Evolutionary conservation across 129 eudicot genomes (phyloP), one percentile per base, ranked within the genome.

Genomic region (Escallonia rubra): DNA sequence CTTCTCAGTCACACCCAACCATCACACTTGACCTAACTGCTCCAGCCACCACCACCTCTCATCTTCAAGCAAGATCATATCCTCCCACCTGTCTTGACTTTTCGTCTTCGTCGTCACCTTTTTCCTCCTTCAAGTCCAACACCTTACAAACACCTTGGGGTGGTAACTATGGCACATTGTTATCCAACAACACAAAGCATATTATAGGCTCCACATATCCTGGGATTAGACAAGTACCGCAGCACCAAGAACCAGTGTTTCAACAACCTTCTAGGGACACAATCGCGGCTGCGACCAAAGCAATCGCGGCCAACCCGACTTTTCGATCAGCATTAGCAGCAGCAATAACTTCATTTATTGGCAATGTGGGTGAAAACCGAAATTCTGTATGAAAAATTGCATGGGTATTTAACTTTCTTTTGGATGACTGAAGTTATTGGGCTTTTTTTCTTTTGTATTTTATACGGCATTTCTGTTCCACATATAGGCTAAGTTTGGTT

Each of bases 1-100:
- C 90, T 42, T 76, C 84, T 41, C 89, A 80, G 60, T 82, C 84
- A 42, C 96, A 90, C 85, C 96, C 95, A 43, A 90, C 96, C 5
- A 63, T 90, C 72, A 84, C 90, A 44, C 88, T 90, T 41, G 96
- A 90, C 81, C 95, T 90, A 66, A 79, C 88, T 15, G 3, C 63
- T 52, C 75, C 82, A 10, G 74, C 80, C 63, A 23, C 83, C 47
- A 76, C 80, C 63, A 23, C 83, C 47, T 63, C 56, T 54, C 67
- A 83, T 13, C 69, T 56, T 57, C 70, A 69, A 73, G 68, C 74
- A 43, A 72, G 39, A 65, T 70, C 75, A 61, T 64, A 66, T 71
- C 81, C 83, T 60, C 72, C 87, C 9, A 59, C 83, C 40, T 80
- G 79, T 66, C 86, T 80, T 74, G 72, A 75, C 75, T 86, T 83